Evolutionary conservation across 108 stramenopile genomes (phyloP).

Genomic region (Fistulifera pelliculosa): DNA sequence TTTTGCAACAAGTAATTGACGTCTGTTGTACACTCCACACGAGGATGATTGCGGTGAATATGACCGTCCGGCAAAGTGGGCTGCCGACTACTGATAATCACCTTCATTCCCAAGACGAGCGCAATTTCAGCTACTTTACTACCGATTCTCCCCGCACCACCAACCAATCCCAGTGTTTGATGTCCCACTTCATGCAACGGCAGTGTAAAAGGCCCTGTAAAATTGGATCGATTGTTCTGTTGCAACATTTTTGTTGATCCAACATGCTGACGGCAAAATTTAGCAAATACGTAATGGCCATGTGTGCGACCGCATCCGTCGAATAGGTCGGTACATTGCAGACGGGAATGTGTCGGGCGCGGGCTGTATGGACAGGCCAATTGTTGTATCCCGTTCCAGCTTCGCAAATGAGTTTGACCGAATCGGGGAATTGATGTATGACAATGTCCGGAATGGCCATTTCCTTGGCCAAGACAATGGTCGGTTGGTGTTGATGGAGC

Average conservation of each 20-base stretch:
- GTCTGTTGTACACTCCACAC: constrained; percentile 44
- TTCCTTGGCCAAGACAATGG: constrained; percentile 83
- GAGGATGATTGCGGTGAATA: constrained; percentile 37
- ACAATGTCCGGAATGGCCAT: constrained; percentile 47
- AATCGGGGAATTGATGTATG: constrained; percentile 41
- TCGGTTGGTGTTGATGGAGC: constrained; percentile 45
- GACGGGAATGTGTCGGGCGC: constrained; percentile 38
- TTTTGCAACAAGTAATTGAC: constrained; percentile 39
- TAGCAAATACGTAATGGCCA: constrained; percentile 83
- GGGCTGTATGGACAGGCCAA: constrained; percentile 43
- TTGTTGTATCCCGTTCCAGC: constrained; percentile 90
- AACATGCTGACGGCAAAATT: constrained; percentile 73
- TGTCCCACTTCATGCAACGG: constrained; percentile 66
- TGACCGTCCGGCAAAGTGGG: constrained; percentile 48
- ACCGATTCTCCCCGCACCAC: constrained; percentile 85
- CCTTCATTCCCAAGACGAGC: constrained; percentile 79
- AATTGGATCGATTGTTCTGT: constrained; percentile 49
- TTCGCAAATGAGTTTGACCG: constrained; percentile 72
- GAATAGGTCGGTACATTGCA: constrained; percentile 77
- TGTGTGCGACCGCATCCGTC: constrained; percentile 81
- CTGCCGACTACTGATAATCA: constrained; percentile 57
- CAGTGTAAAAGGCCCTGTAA: constrained; percentile 59
- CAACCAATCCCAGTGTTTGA: constrained; percentile 79
- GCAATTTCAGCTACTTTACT: constrained; percentile 74
- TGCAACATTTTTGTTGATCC: constrained; percentile 61